These are phyloP conservation scores for Trichosporon faecale DNA, from an alignment of 1,284 basidiomycete genomes.

Conservation along the genomic window DNA sequence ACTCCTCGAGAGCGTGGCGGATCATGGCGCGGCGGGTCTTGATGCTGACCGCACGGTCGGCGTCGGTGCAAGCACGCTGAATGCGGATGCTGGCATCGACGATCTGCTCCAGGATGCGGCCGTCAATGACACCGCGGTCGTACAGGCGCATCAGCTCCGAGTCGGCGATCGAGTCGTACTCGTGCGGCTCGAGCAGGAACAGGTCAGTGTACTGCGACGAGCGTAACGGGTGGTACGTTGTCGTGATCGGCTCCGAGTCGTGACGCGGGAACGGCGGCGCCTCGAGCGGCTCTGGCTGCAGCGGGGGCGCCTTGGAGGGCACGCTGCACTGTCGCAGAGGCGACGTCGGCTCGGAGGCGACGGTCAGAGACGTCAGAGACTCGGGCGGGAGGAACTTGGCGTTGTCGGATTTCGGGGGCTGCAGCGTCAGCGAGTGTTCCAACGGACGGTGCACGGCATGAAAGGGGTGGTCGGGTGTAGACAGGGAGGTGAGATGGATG, in stretches of 20 bases:
- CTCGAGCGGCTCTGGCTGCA: neutral
- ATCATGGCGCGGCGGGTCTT: slow-evolving; percentile 29
- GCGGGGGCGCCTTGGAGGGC: neutral
- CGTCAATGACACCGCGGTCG: slow-evolving; percentile 26
- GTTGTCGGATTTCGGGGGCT: neutral
- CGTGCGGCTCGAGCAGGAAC: slow-evolving; percentile 27
- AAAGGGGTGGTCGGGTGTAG: neutral
- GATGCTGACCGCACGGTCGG: slow-evolving; percentile 27
- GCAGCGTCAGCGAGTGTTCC: neutral
- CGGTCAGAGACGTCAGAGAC: neutral
- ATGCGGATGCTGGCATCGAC: slow-evolving; percentile 28
- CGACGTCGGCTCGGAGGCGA: neutral
- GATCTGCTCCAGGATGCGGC: slow-evolving; percentile 24
- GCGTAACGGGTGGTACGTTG: slow-evolving; percentile 3
- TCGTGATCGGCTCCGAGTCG: slow-evolving; percentile 3
- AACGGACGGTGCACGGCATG: neutral
- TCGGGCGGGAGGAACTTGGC: neutral
- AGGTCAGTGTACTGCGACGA: slow-evolving; percentile 26
- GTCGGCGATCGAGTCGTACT: slow-evolving; percentile 28
- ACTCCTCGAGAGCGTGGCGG: slow-evolving; percentile 26
- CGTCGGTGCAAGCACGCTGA: slow-evolving; percentile 26
- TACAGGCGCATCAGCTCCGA: slow-evolving; percentile 27
- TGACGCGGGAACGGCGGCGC: neutral
- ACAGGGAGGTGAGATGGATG: neutral
- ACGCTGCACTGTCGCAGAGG: slow-evolving; percentile 4